These are phyloP conservation scores for Cryoendolithus antarcticus DNA, from an alignment of 2,329 filamentous ascomycete genomes.

Conservation along the genomic window DNA sequence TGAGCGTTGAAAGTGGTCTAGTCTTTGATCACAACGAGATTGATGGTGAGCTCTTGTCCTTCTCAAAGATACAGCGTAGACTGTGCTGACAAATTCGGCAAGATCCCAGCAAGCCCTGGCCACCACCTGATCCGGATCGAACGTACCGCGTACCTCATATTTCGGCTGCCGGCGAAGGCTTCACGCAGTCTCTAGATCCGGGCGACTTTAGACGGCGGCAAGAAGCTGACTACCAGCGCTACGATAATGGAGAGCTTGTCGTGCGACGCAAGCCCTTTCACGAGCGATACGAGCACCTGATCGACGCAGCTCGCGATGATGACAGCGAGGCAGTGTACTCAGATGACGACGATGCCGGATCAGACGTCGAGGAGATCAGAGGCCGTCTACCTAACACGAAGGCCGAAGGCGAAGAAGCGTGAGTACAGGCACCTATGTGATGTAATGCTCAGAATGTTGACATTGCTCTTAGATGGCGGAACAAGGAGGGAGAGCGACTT, in stretches of 20 bases:
- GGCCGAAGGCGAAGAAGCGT: slow-evolving; percentile 37
- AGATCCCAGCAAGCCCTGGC: slow-evolving; percentile 31
- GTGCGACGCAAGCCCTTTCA: slow-evolving; percentile 31
- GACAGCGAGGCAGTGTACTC: slow-evolving; percentile 8
- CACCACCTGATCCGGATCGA: slow-evolving; percentile 39
- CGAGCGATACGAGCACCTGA: slow-evolving; percentile 24
- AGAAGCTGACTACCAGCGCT: slow-evolving; percentile 36
- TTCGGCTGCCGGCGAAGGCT: slow-evolving; percentile 20
- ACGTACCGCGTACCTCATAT: slow-evolving; percentile 20
- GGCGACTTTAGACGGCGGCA: slow-evolving; percentile 44
- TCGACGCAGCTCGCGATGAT: slow-evolving; percentile 5
- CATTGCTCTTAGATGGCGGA: too few species aligned
- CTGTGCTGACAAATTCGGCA: not conserved
- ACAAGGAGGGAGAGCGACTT: slow-evolving; percentile 61
- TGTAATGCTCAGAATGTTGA: too few species aligned
- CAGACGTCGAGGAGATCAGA: slow-evolving; percentile 17
- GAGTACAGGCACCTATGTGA: too few species aligned
- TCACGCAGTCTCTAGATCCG: slow-evolving; percentile 30
- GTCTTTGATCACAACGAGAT: slow-evolving; percentile 65
- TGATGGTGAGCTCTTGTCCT: too few species aligned
- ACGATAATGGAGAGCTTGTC: slow-evolving; percentile 18
- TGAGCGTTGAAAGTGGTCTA: slow-evolving; percentile 39
- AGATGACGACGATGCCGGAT: slow-evolving; percentile 11
- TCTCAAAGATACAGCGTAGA: too few species aligned
- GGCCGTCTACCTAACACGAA: slow-evolving; percentile 1